These are phyloP conservation scores for Geotrichum europaeum DNA, from an alignment of 1,139 yeast genomes.

Conservation along the genomic window DNA sequence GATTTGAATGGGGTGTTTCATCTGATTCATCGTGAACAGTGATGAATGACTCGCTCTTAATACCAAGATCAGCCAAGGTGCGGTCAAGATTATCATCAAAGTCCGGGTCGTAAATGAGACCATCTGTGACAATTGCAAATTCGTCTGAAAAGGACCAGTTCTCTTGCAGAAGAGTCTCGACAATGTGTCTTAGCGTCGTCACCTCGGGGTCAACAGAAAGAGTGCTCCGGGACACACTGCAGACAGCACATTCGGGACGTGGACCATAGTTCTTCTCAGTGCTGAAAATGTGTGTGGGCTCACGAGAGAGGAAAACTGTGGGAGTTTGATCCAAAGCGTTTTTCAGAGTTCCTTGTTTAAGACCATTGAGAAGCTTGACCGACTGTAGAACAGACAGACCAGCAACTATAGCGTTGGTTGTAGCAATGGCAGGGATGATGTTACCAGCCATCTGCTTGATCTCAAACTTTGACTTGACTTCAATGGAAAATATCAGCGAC, in stretches of 20 bases:
- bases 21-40: slow-evolving; percentile 77
- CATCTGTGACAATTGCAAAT: slow-evolving; percentile 55
- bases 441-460: slow-evolving; percentile 94
- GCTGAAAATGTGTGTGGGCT: slow-evolving; percentile 62
- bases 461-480: slow-evolving; percentile 72
- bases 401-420: slow-evolving; percentile 92
- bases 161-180: slow-evolving; percentile 42
- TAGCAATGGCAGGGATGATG: slow-evolving; percentile 96
- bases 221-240: slow-evolving; percentile 56
- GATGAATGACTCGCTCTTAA: slow-evolving; percentile 53
- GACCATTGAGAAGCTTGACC: slow-evolving; percentile 43
- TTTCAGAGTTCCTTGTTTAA: slow-evolving; percentile 11
- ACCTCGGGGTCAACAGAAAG: slow-evolving; percentile 35
- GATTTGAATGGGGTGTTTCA: slow-evolving; percentile 46
- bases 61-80: slow-evolving; percentile 49
- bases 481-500: slow-evolving; percentile 66
- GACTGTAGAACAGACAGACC: slow-evolving; percentile 79
- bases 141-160: slow-evolving; percentile 61
- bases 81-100: slow-evolving; percentile 69
- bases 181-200: slow-evolving; percentile 39
- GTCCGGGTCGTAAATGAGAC: slow-evolving; percentile 75
- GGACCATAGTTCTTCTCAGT: slow-evolving; percentile 58
- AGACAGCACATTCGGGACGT: slow-evolving; percentile 64
- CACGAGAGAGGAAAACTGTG: slow-evolving; percentile 32
- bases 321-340: slow-evolving; percentile 2